These are phyloP conservation scores for Annona cherimola DNA, from an alignment of 164 flowering plant species.

Conservation along the genomic window DNA sequence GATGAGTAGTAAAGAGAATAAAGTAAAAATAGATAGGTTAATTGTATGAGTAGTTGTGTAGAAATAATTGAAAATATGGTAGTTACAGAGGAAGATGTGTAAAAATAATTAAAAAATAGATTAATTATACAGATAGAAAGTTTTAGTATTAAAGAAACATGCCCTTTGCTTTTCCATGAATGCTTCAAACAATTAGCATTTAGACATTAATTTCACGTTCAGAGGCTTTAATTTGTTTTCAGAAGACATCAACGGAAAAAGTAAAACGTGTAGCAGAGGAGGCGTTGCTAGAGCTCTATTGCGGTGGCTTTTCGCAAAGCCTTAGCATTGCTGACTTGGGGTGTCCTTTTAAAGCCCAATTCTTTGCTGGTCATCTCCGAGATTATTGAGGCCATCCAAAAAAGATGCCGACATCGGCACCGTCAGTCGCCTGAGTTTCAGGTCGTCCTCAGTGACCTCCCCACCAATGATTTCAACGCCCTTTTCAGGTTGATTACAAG, in stretches of 20 bases:
- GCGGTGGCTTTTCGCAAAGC: constrained; percentile 11
- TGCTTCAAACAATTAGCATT: too few relatives aligned
- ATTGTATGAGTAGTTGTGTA: too few relatives aligned
- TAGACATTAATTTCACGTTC: background rate
- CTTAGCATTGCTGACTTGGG: constrained; percentile 58
- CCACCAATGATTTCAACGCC: constrained; percentile 46
- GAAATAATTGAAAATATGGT: too few relatives aligned
- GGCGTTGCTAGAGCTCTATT: constrained; percentile 30
- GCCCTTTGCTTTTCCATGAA: too few relatives aligned
- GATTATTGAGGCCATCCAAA: constrained; percentile 23
- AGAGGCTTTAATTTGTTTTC: background rate
- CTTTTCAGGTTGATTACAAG: constrained; percentile 30
- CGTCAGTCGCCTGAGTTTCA: constrained; percentile 29
- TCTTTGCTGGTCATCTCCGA: constrained; percentile 31
- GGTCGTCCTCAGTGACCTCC: constrained; percentile 53
- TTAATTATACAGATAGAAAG: too few relatives aligned
- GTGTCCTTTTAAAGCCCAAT: constrained; percentile 71
- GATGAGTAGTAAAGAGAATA: too few relatives aligned
- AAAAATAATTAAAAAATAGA: too few relatives aligned
- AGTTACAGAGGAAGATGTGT: too few relatives aligned
- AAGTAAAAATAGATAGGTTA: too few relatives aligned
- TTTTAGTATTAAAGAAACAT: too few relatives aligned
- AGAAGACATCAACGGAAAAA: background rate
- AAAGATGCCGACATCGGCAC: constrained; percentile 2
- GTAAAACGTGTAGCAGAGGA: constrained; percentile 26